A percentile compares a stretch with the other conserved stretches of the same genome.
Evolutionary conservation across 352 stramenopile genomes (phyloP).

Genomic region (Phytopythium helicoides): DNA sequence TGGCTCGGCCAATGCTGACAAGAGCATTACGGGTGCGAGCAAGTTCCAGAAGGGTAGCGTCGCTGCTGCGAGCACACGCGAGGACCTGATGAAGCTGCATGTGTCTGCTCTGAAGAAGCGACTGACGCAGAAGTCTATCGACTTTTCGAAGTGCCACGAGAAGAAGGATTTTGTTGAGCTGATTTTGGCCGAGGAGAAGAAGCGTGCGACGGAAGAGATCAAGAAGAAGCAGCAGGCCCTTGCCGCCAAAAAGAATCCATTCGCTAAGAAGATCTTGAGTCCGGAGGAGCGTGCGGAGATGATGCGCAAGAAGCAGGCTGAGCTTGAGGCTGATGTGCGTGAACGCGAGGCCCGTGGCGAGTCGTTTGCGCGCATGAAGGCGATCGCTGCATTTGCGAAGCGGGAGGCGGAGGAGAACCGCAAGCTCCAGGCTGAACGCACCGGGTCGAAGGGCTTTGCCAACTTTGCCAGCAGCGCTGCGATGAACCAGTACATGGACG

Average conservation of each 20-base stretch:
- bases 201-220: slow-evolving; percentile 45
- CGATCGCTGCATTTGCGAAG: slow-evolving; percentile 84
- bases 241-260: slow-evolving; percentile 47
- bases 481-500: slow-evolving; percentile 90
- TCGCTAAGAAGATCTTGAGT: slow-evolving; percentile 46
- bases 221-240: slow-evolving; percentile 59
- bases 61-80: slow-evolving; percentile 42
- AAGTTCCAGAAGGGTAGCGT: slow-evolving; percentile 76
- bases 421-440: slow-evolving; percentile 64
- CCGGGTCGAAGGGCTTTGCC: slow-evolving; percentile 79
- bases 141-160: slow-evolving; percentile 64
- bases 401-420: slow-evolving; percentile 71
- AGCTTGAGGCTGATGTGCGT: slow-evolving; percentile 77
- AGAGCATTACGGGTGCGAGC: slow-evolving; percentile 72
- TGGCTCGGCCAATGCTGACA: slow-evolving; percentile 83
- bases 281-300: slow-evolving; percentile 86
- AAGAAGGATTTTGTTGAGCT: slow-evolving; percentile 84
- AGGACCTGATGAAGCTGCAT: slow-evolving; percentile 85
- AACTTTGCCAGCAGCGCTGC: slow-evolving; percentile 85
- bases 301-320: slow-evolving; percentile 77
- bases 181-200: slow-evolving; percentile 63
- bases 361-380: slow-evolving; percentile 86
- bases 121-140: slow-evolving; percentile 61
- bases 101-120: slow-evolving; percentile 85
- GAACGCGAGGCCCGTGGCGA: slow-evolving; percentile 76